A percentile compares a stretch with the other conserved stretches of the same genome.
phyloP scores from a whole-genome alignment of 352 stramenopile species.

The Pilasporangium apinafurcum region DNA sequence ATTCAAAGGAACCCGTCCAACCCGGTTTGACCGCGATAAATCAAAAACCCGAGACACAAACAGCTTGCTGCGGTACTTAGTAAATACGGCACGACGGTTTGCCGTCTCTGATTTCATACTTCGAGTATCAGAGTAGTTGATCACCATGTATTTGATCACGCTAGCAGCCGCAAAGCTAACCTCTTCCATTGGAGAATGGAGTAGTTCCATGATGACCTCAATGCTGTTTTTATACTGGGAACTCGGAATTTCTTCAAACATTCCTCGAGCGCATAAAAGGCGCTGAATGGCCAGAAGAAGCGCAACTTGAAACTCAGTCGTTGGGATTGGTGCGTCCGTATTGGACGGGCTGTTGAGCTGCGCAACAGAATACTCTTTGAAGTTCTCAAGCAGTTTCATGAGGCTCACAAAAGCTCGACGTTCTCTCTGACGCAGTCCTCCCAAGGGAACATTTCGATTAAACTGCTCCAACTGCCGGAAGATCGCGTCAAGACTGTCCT shows the following conservation, averaged over 20 bases:
- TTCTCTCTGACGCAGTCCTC: conserved; percentile 62
- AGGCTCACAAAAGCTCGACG: conserved; percentile 67
- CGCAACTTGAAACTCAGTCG: conserved; percentile 76
- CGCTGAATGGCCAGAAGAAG: conserved; percentile 75
- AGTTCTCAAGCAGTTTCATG: conserved; percentile 82
- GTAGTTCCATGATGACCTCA: conserved; percentile 82
- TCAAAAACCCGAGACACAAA: conserved; percentile 83
- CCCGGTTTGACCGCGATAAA: conserved; percentile 66
- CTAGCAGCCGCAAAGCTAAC: conserved; percentile 78
- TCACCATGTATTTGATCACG: conserved; percentile 87
- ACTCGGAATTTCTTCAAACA: conserved; percentile 83
- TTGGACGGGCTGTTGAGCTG: conserved; percentile 79
- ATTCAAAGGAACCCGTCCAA: conserved; percentile 36
- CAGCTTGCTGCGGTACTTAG: conserved; percentile 74
- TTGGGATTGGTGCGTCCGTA: conserved; percentile 75
- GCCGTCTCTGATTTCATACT: conserved; percentile 82
- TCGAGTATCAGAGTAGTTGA: conserved; percentile 86
- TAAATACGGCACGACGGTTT: conserved; percentile 80
- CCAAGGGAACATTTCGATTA: conserved; percentile 80
- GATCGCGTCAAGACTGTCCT: conserved; percentile 62
- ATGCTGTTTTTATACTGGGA: conserved; percentile 84
- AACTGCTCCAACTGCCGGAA: conserved; percentile 83
- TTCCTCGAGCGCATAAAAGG: conserved; percentile 68
- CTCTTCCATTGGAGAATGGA: conserved; percentile 82
- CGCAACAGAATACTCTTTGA: conserved; percentile 80